phyloP scores from a whole-genome alignment of 768 basidiomycete genomes.

The Gautieria morchelliformis region DNA sequence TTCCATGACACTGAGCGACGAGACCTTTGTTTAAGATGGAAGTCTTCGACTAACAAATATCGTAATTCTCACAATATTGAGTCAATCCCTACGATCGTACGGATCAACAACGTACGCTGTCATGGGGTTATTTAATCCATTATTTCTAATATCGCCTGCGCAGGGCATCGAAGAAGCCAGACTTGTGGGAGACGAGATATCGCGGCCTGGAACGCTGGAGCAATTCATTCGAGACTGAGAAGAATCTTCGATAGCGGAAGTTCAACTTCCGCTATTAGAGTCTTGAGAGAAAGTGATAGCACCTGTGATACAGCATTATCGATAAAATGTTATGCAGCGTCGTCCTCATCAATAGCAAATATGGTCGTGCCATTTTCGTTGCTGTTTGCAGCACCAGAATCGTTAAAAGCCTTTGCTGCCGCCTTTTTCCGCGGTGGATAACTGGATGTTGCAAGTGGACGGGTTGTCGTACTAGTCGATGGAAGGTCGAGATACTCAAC shows the following conservation, averaged over 20 bases:
- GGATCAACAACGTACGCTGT: background rate
- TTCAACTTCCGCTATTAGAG: background rate
- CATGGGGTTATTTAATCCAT: background rate
- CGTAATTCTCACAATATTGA: background rate
- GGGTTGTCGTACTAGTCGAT: background rate
- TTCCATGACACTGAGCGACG: background rate
- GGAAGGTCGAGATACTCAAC: too few relatives aligned
- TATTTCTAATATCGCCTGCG: background rate
- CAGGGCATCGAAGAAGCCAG: conserved; percentile 3
- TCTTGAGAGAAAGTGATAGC: background rate
- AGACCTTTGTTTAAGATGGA: background rate
- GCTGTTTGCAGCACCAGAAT: background rate
- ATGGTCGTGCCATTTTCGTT: background rate
- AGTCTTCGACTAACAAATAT: background rate
- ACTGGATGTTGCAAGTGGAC: background rate
- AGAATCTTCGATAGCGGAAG: background rate
- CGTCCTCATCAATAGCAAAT: background rate
- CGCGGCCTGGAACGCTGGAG: background rate
- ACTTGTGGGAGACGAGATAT: background rate
- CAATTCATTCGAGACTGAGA: background rate
- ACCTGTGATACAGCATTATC: background rate
- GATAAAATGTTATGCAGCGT: background rate
- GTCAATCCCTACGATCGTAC: conserved; percentile 1
- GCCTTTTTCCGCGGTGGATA: background rate
- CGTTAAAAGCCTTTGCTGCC: background rate